Conservation (phyloP, 2,329 filamentous ascomycete species). For the Curvularia lunata region DNA sequence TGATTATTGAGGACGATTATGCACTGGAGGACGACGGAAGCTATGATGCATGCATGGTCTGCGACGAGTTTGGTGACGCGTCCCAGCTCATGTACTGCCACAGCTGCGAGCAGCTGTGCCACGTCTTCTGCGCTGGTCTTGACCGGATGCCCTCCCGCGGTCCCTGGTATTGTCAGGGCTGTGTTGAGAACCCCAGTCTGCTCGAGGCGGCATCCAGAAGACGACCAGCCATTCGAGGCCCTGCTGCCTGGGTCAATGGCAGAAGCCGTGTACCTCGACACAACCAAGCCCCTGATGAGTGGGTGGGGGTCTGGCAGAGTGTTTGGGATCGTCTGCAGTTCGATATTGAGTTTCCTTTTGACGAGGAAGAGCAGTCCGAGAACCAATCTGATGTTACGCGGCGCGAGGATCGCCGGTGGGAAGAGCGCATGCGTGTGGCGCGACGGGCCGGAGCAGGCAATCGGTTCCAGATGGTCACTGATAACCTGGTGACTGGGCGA, state of each 20-base stretch:
- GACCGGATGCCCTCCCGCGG: slow-evolving; percentile 73
- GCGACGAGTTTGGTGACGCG: slow-evolving; percentile 79
- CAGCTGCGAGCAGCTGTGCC: slow-evolving; percentile 85
- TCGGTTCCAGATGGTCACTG: slow-evolving; percentile 72
- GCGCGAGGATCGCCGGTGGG: slow-evolving; percentile 73
- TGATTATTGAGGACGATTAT: slow-evolving; percentile 75
- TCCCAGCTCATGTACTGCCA: slow-evolving; percentile 89
- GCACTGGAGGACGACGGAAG: slow-evolving; percentile 53
- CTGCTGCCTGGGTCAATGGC: slow-evolving; percentile 42
- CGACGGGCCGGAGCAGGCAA: slow-evolving; percentile 77
- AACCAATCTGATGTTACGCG: slow-evolving; percentile 62
- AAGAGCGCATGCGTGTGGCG: slow-evolving; percentile 82
- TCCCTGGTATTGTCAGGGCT: slow-evolving; percentile 91
- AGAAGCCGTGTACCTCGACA: slow-evolving; percentile 40
- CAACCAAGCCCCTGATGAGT: slow-evolving; percentile 46
- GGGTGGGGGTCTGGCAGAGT: slow-evolving; percentile 86
- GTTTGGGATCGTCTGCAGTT: slow-evolving; percentile 80
- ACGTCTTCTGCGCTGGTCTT: slow-evolving; percentile 89
- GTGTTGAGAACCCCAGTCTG: slow-evolving; percentile 55
- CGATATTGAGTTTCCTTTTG: slow-evolving; percentile 86
- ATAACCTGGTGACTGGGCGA: slow-evolving; percentile 58
- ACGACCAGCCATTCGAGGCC: slow-evolving; percentile 34
- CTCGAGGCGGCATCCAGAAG: slow-evolving; percentile 47
- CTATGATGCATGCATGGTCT: slow-evolving; percentile 78
- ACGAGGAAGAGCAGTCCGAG: slow-evolving; percentile 66